phyloP scores from a whole-genome alignment of 352 stramenopile genomes.

The Globisporangium radiosum region DNA sequence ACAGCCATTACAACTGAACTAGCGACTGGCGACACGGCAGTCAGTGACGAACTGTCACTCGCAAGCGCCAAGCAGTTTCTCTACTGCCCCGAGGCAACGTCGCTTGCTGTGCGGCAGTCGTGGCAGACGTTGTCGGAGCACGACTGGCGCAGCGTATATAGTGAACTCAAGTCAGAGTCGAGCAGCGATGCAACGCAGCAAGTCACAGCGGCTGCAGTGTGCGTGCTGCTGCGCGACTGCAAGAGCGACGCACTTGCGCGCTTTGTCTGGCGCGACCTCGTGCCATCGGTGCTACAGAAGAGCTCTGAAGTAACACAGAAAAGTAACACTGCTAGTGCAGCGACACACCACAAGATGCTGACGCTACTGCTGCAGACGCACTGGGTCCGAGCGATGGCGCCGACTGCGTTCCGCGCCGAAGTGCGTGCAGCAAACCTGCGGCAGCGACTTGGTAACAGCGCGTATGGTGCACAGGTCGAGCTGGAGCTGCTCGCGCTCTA shows the following conservation, averaged over 20 bases:
- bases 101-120: constrained; percentile 11
- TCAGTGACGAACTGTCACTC: too few relatives aligned
- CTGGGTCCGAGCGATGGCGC: constrained; percentile 25
- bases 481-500: constrained; percentile 39
- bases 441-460: constrained; percentile 17
- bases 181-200: background rate
- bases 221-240: constrained; percentile 31
- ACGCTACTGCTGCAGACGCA: constrained; percentile 20
- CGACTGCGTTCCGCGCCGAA: constrained; percentile 51
- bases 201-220: constrained; percentile 18
- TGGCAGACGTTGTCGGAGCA: constrained; percentile 32
- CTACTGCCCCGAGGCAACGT: constrained; percentile 17
- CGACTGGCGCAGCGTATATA: constrained; percentile 36
- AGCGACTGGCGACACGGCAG: too few relatives aligned
- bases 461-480: constrained; percentile 31
- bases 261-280: constrained; percentile 52
- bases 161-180: background rate
- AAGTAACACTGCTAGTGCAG: too few relatives aligned
- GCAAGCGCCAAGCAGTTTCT: constrained; percentile 22
- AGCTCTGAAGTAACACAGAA: background rate
- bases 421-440: constrained; percentile 45
- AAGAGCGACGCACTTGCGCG: constrained; percentile 28
- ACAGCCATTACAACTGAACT: too few relatives aligned
- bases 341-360: constrained; percentile 14
- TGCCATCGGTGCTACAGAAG: constrained; percentile 22